Evolutionary conservation across 1,284 basidiomycete genomes (phyloP), one percentile per base, ranked within the genome.

Genomic region (Sparassis latifolia): DNA sequence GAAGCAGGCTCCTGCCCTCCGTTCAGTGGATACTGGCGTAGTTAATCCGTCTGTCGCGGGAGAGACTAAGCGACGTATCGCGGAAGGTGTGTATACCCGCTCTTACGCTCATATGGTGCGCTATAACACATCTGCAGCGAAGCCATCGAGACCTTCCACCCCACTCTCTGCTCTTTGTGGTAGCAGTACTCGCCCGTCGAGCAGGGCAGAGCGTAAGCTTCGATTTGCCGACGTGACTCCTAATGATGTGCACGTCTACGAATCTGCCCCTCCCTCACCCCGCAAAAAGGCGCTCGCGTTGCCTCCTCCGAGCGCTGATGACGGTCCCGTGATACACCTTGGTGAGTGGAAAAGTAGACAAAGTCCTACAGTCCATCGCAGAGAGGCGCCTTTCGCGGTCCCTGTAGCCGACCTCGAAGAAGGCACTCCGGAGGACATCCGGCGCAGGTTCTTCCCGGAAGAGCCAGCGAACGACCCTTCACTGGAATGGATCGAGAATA

Each of bases 371-470:
- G 30, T 55, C 47, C 42, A 42, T 2, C 29, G 27, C 2, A 32
- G 48, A n/a, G 35, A 47, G 43, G 27, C 37, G 30, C 31, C n/a
- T 42, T 47, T n/a, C 5, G 42, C 48, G 29, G n/a, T 31, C n/a
- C 33, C n/a, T 6, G 52, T 58, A 12, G 49, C 55, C 9, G 70
- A 77, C 32, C 72, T 73, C 3, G 84, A 86, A 52, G 82, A 87
- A 61, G 89, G 87, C 4, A 84, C 85, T 0, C 82, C 91, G 4
- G 89, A 92, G 63, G 78, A 86, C 56, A 94, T 96, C 57, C 85
- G 90, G 42, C 75, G 76, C 33, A 82, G 83, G 35, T 97, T 86
- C 72, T 97, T 97, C 65, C 91, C 94, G 0, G 68, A 79, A 51
- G 80, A 77, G 0, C 77, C 84, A 28, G 69, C 80, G 1, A 72